Conservation (phyloP, 176 grass and related monocot species). For the Musa troglodytarum region DNA sequence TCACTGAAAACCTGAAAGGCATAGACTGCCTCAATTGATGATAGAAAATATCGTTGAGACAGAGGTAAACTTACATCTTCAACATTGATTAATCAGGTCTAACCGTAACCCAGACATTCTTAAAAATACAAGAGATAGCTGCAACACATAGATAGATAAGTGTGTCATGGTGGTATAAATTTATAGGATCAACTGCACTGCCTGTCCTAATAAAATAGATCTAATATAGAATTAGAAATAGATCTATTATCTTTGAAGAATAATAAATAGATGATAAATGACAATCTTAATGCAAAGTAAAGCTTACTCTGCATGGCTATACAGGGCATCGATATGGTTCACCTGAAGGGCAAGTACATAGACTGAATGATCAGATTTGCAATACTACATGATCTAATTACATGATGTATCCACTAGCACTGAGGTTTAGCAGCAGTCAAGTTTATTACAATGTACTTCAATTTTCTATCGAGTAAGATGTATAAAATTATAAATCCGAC, state of each 20-base stretch:
- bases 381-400: background rate
- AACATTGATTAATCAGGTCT: background rate
- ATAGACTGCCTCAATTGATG: background rate
- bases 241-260: too few species aligned
- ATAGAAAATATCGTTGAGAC: background rate
- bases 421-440: background rate
- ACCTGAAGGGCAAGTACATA: too few species aligned
- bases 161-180: too few species aligned
- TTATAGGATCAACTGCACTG: background rate
- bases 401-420: background rate
- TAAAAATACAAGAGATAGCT: background rate
- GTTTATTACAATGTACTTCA: background rate
- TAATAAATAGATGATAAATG: too few species aligned
- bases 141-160: background rate
- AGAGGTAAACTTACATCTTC: background rate
- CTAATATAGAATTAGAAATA: background rate
- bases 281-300: too few species aligned
- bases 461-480: background rate
- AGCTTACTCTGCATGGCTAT: too few species aligned
- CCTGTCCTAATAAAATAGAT: background rate
- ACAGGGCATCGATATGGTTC: too few species aligned
- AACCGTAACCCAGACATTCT: background rate
- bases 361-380: background rate
- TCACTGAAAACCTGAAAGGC: slow-evolving; percentile 35
- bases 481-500: too few species aligned